Evolutionary conservation across 108 stramenopile genomes (phyloP).

Genomic region (Phaeodactylum tricornutum): DNA sequence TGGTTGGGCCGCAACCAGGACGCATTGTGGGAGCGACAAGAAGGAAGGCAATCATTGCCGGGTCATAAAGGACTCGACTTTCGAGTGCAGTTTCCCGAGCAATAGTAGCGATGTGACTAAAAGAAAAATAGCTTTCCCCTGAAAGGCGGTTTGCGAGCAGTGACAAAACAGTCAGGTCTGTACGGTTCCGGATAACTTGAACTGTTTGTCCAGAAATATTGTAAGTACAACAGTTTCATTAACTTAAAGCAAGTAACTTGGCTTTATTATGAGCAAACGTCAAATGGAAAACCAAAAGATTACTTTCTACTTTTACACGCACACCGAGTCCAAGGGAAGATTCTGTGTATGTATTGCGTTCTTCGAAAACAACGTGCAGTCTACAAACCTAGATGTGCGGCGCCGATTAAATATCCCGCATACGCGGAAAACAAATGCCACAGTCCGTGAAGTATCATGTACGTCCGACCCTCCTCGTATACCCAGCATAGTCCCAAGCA

Average conservation of each 20-base stretch:
- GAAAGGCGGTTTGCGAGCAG: too few species aligned
- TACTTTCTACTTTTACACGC: too few species aligned
- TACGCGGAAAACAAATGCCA: slow-evolving; percentile 73
- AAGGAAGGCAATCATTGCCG: slow-evolving; percentile 43
- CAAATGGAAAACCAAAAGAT: too few species aligned
- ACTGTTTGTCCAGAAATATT: too few species aligned
- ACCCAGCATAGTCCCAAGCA: slow-evolving; percentile 57
- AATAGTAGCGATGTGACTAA: slow-evolving; percentile 19
- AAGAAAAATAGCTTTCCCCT: too few species aligned
- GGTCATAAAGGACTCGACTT: slow-evolving; percentile 85
- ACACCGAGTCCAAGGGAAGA: too few species aligned
- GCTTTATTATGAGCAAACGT: too few species aligned
- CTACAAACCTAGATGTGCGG: slow-evolving; percentile 12
- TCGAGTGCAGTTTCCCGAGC: slow-evolving; percentile 45
- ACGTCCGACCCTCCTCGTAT: slow-evolving; percentile 45
- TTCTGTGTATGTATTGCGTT: not conserved
- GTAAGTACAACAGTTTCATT: too few species aligned
- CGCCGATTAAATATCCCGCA: slow-evolving; percentile 57
- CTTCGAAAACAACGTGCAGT: not conserved
- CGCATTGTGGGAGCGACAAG: slow-evolving; percentile 68
- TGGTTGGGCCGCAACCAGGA: slow-evolving; percentile 54
- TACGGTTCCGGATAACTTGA: too few species aligned
- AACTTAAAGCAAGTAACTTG: too few species aligned
- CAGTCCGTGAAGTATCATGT: slow-evolving; percentile 60
- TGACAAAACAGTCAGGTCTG: too few species aligned